phyloP scores from a whole-genome alignment of 352 stramenopile species.

The Globisporangium recalcitrans region DNA sequence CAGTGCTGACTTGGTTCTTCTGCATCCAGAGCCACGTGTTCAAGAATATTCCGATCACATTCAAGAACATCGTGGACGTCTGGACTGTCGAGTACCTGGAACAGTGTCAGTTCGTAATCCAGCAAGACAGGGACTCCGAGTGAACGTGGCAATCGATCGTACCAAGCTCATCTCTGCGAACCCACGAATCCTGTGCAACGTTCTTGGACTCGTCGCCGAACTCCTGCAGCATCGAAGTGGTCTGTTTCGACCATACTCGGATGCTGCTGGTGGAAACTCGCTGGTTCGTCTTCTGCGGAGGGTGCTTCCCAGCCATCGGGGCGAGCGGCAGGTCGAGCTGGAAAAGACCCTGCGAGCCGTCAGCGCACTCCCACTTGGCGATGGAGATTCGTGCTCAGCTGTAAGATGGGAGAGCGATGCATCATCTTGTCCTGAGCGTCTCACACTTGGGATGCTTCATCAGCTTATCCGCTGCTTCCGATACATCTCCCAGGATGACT shows the following conservation, averaged over 20 bases:
- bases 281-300: neutral
- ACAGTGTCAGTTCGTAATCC: conserved; percentile 3
- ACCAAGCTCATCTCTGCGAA: neutral
- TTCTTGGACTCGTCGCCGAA: conserved; percentile 1
- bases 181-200: neutral
- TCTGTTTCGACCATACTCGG: too few species aligned
- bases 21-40: conserved; percentile 8
- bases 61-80: neutral
- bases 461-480: conserved; percentile 13
- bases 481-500: neutral
- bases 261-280: neutral
- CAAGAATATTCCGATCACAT: neutral
- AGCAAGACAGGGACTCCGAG: neutral
- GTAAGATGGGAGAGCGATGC: neutral
- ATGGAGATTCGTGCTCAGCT: neutral
- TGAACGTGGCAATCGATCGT: neutral
- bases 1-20: conserved; percentile 12
- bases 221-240: neutral
- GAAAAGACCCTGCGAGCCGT: neutral
- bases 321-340: neutral
- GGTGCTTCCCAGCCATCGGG: neutral
- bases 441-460: conserved; percentile 1
- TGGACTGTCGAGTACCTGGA: conserved; percentile 15
- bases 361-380: neutral
- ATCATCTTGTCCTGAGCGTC: neutral